Conservation (phyloP, 2,329 filamentous ascomycete genomes). For the Hymenoscyphus infarciens region DNA sequence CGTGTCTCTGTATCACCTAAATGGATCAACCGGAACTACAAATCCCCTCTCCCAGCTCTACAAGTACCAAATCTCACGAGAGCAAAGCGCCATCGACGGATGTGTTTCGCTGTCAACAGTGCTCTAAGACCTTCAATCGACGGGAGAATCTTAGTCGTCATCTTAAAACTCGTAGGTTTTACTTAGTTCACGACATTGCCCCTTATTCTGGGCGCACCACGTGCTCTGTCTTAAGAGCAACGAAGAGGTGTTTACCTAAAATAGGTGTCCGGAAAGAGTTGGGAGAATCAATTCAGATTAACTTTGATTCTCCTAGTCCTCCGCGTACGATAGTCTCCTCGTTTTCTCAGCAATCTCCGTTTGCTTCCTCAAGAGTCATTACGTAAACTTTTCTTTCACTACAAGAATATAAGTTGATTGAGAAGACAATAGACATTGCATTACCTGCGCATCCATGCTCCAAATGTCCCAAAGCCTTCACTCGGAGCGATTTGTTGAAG, state of each 20-base stretch:
- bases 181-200: neutral
- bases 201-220: neutral
- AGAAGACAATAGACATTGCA: conserved; percentile 18
- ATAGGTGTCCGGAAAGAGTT: neutral
- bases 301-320: neutral
- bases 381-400: neutral
- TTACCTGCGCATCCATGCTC: conserved; percentile 22
- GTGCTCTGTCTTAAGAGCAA: neutral
- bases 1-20: neutral
- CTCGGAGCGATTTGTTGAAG: conserved; percentile 27
- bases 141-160: conserved; percentile 29
- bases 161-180: conserved; percentile 24
- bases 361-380: neutral
- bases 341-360: neutral
- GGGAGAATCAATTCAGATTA: neutral
- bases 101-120: conserved; percentile 21
- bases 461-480: conserved; percentile 29
- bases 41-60: neutral
- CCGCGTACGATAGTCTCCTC: neutral
- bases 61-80: conserved; percentile 2
- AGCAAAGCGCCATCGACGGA: neutral
- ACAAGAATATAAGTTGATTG: neutral
- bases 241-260: neutral
- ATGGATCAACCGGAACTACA: neutral
- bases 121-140: conserved; percentile 25